A percentile compares a stretch with the other conserved stretches of the same genome.
Conservation (phyloP, 2,329 filamentous ascomycete species). For the Penicillium sumatraense region DNA sequence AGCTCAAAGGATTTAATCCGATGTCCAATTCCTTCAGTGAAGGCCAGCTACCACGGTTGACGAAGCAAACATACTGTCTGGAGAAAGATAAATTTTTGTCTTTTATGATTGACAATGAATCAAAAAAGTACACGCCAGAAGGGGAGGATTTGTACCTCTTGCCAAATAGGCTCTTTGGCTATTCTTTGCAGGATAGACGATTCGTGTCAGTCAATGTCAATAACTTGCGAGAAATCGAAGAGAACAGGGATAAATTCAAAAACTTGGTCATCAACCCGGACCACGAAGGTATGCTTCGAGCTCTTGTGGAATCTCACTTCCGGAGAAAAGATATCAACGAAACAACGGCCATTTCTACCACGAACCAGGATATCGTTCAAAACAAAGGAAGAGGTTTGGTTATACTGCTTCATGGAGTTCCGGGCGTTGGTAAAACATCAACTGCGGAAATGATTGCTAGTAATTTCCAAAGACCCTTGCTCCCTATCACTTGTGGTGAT, state of each 20-base stretch:
- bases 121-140: background rate
- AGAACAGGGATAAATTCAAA: background rate
- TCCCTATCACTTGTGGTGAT: slow-evolving; percentile 6
- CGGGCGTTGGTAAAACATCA: slow-evolving; percentile 5
- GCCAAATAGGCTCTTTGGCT: background rate
- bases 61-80: background rate
- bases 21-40: background rate
- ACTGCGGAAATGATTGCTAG: slow-evolving; percentile 2
- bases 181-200: background rate
- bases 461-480: background rate
- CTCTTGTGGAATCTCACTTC: slow-evolving; percentile 1
- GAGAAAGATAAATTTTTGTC: background rate
- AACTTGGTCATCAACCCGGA: background rate
- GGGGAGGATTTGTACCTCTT: background rate
- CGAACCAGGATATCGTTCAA: slow-evolving; percentile 2
- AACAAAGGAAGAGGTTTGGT: slow-evolving; percentile 3
- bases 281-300: slow-evolving; percentile 2
- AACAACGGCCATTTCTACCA: background rate
- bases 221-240: background rate
- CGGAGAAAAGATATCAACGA: background rate
- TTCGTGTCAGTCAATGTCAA: background rate
- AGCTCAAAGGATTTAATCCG: background rate
- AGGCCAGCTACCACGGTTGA: background rate
- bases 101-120: background rate
- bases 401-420: slow-evolving; percentile 4